These are phyloP conservation scores for Phoma sp. DNA, from an alignment of 2,329 filamentous ascomycete genomes.

Conservation along the genomic window DNA sequence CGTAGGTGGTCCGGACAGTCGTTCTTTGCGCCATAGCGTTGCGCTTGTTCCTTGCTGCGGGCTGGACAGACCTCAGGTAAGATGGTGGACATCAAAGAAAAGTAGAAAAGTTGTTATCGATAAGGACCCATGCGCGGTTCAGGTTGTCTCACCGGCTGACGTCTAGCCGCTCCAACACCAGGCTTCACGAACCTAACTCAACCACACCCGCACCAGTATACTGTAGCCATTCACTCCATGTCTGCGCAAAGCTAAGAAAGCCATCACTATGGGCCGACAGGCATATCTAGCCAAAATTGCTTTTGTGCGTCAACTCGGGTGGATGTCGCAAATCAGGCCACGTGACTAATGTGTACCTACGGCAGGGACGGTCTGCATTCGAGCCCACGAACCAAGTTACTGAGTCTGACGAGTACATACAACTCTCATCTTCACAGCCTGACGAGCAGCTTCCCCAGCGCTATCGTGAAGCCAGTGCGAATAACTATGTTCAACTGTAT, in stretches of 20 bases:
- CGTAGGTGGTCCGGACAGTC: constrained; percentile 83
- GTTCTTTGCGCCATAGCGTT: constrained; percentile 60
- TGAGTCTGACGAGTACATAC: constrained; percentile 35
- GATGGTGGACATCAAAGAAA: constrained; percentile 17
- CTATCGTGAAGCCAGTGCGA: constrained; percentile 31
- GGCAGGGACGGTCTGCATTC: constrained; percentile 51
- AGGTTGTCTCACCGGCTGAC: not conserved
- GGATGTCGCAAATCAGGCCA: not conserved
- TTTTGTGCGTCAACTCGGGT: constrained; percentile 32
- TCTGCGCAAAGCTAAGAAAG: not conserved
- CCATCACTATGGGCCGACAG: constrained; percentile 42
- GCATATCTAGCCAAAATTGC: constrained; percentile 47
- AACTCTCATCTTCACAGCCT: constrained; percentile 33
- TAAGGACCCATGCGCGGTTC: constrained; percentile 21
- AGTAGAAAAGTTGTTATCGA: constrained; percentile 46
- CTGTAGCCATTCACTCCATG: not conserved
- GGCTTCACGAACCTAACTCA: not conserved
- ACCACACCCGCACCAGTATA: not conserved
- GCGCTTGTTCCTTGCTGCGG: constrained; percentile 8
- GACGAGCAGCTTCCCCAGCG: constrained; percentile 25
- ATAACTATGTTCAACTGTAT: constrained; percentile 49
- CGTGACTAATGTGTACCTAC: constrained; percentile 21
- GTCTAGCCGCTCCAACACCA: not conserved
- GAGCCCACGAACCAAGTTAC: constrained; percentile 39
- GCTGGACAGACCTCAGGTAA: constrained; percentile 3